Evolutionary conservation across 495 filamentous ascomycete genomes (phyloP).

Genomic region (Aspergillus cristatus): DNA sequence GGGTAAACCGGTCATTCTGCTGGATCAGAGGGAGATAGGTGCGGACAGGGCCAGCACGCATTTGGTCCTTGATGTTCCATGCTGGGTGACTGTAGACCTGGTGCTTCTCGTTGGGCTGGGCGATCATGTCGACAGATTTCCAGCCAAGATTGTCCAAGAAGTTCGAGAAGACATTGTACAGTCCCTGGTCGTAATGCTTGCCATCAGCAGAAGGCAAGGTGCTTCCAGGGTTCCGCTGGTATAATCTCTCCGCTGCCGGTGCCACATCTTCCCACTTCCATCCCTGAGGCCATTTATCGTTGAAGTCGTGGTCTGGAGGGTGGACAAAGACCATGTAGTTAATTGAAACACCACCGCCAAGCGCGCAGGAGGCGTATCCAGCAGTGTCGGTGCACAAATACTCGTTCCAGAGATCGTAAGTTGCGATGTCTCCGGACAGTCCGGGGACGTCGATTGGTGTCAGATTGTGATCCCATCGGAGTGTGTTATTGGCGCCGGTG

Average conservation of each 20-base stretch:
- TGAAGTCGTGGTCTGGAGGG: slow-evolving; percentile 54
- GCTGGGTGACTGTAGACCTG: slow-evolving; percentile 55
- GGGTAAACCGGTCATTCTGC: slow-evolving; percentile 53
- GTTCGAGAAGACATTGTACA: slow-evolving; percentile 50
- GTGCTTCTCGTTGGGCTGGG: slow-evolving; percentile 55
- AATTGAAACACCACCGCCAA: slow-evolving; percentile 61
- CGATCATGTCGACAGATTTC: slow-evolving; percentile 52
- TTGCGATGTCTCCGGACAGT: slow-evolving; percentile 31
- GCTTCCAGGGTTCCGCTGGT: slow-evolving; percentile 61
- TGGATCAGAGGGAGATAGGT: slow-evolving; percentile 63
- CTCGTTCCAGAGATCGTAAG: slow-evolving; percentile 14
- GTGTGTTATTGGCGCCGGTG: slow-evolving; percentile 21
- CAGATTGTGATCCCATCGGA: slow-evolving; percentile 29
- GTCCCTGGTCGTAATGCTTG: slow-evolving; percentile 57
- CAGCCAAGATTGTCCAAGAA: slow-evolving; percentile 50
- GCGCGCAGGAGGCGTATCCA: slow-evolving; percentile 62
- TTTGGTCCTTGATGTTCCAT: slow-evolving; percentile 58
- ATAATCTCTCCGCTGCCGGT: slow-evolving; percentile 49
- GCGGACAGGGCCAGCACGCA: slow-evolving; percentile 62
- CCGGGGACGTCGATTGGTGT: slow-evolving; percentile 77
- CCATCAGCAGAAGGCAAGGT: slow-evolving; percentile 59
- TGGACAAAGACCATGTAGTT: slow-evolving; percentile 53
- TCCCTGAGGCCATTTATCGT: slow-evolving; percentile 62
- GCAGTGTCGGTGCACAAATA: slow-evolving; percentile 54
- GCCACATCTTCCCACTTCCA: slow-evolving; percentile 61